Evolutionary conservation across 257 asterid species (phyloP), one percentile per base, ranked within the genome.

Genomic region (Forsythia viridissima): DNA sequence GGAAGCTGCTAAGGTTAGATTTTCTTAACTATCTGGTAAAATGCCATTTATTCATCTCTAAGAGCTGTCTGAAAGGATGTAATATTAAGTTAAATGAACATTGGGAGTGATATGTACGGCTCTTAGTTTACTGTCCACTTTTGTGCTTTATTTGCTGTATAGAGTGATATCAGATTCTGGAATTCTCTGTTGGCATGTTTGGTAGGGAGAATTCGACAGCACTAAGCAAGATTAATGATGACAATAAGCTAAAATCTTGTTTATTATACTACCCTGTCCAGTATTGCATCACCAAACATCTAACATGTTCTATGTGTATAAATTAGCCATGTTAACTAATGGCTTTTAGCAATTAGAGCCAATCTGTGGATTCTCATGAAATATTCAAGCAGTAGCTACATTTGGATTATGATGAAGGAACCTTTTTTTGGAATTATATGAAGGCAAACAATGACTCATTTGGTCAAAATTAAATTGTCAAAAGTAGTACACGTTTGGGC

Each of bases 1-100:
- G 71, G 93, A 93, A 34, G 88, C 89, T 76, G 75, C 85, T 11
- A 88, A 87, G 96, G 99, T 95, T 79, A 71, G 77, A 57, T 40
- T 36, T 30, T 55, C 72, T 75, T 6, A 82, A 51, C 41, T 63
- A 69, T 41, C 72, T 78, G 8, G 6, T 51, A 9, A 51, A 63
- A 63, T 30, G 3, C 70, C 15, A 36, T 63, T 24, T 63, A 8
- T 24, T 63, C 13, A 10, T 15, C 38, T 18, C 2, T 63, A 21
- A 18, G 16, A 55, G 40, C n/a, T 63, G 37, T 63, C n/a, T 8
- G 39, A 63, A 63, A 21, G n/a, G 70, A 63, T 8, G 39, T 24
- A 63, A 59, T 12, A 20, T 6, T 20, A 59, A 8, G n/a, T 59
- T 59, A 59, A 6, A 20, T 59, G 12, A 59, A 59, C 15, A 20